Evolutionary conservation across 768 basidiomycete species (phyloP), one percentile per base, ranked within the genome.

Genomic region (Amanita thiersii): DNA sequence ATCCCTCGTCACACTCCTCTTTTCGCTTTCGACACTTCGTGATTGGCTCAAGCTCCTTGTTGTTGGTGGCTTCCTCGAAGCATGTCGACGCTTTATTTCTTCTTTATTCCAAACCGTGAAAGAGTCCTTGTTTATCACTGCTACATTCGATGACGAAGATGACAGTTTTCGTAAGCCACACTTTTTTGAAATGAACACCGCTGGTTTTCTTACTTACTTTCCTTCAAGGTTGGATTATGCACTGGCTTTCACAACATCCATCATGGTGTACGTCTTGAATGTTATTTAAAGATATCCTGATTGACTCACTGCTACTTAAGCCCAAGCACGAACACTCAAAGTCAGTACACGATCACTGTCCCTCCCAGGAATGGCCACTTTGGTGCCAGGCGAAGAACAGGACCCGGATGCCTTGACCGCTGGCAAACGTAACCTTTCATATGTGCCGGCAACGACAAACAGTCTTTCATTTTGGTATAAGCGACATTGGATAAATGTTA

Each of bases 21-120:
- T 76, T 43, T 78, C 79, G 0, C 64, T 70, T 36, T 63, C 71
- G 12, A 79, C 75, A 9, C 51, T 81, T 19, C 60, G 66, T 9
- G 81, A 86, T 51, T 83, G 82, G 75, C 44, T 75, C 4, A 73
- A 82, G 49, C 63, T 87, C 42, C 50, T 84, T 39, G 52, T 79
- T 15, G 57, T 85, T 25, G 84, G 85, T 38, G 74, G 77, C 11
- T 48, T 71, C 21, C 53, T 87, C 33, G 85, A 85, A 53, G 70
- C 66, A 0, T 64, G 64, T 25, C 73, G 83, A 5, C 72, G 81
- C 4, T 17, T 69, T 8, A 56, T 65, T 2, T 59, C 65, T 26
- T 46, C 60, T 1, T 31, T 62, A 3, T 83, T 78, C 63, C 44
- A 58, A 18, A 61, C 57, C 23, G 17, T 73, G 23, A 59, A 70